phyloP scores from a whole-genome alignment of 257 asterid species.

The Lavandula angustifolia region DNA sequence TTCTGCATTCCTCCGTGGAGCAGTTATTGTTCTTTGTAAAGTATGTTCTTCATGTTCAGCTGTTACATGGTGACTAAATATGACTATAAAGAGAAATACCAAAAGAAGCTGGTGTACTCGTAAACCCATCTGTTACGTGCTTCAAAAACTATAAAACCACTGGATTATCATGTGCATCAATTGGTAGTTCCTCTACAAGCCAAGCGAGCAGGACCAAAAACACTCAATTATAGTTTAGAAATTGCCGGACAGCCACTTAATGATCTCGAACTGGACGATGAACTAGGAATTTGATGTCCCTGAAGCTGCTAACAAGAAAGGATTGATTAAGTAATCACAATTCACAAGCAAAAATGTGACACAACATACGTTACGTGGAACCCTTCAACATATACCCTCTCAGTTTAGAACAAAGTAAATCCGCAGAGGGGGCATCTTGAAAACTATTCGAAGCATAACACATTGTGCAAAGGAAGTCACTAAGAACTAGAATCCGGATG shows the following conservation, averaged over 20 bases:
- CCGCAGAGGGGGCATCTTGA: not conserved
- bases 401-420: not conserved
- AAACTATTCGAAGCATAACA: not conserved
- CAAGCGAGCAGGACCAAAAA: slow-evolving; percentile 23
- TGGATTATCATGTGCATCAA: slow-evolving; percentile 17
- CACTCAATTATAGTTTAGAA: slow-evolving; percentile 25
- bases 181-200: slow-evolving; percentile 18
- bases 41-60: slow-evolving; percentile 48
- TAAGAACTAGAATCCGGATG: slow-evolving; percentile 7
- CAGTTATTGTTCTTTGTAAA: slow-evolving; percentile 50
- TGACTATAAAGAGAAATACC: slow-evolving; percentile 44
- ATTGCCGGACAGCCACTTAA: slow-evolving; percentile 9
- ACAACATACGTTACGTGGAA: not conserved
- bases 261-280: slow-evolving; percentile 23
- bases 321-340: slow-evolving; percentile 4
- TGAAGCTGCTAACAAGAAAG: slow-evolving; percentile 26
- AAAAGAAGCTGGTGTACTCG: slow-evolving; percentile 43
- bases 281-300: slow-evolving; percentile 14
- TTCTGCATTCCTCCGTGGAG: slow-evolving; percentile 66
- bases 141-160: slow-evolving; percentile 26
- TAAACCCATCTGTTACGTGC: slow-evolving; percentile 38
- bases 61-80: slow-evolving; percentile 35
- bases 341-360: not conserved
- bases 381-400: not conserved
- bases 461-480: slow-evolving; percentile 1